phyloP scores from a whole-genome alignment of 495 filamentous ascomycete genomes.

The Annulohypoxylon maeteangense region DNA sequence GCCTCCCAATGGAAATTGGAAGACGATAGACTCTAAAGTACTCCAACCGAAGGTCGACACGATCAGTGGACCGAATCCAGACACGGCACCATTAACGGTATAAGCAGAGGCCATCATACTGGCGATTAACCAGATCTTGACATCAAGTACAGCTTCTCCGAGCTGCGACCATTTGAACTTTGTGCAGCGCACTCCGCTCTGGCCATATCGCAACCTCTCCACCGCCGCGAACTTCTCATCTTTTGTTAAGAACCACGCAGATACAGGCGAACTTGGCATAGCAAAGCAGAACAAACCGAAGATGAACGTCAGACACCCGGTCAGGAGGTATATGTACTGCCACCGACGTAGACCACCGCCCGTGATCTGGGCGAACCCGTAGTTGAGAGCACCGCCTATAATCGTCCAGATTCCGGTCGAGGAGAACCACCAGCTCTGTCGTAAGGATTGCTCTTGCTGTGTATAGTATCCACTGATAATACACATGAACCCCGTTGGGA shows the following conservation, averaged over 20 bases:
- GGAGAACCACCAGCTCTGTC: slow-evolving; percentile 77
- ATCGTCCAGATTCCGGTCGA: slow-evolving; percentile 74
- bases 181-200: slow-evolving; percentile 69
- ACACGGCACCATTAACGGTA: slow-evolving; percentile 79
- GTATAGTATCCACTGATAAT: slow-evolving; percentile 74
- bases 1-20: slow-evolving; percentile 77
- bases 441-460: slow-evolving; percentile 71
- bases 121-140: slow-evolving; percentile 72
- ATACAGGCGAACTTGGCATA: slow-evolving; percentile 67
- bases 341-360: slow-evolving; percentile 65
- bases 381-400: slow-evolving; percentile 73
- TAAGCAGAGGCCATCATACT: slow-evolving; percentile 70
- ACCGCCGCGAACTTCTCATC: slow-evolving; percentile 65
- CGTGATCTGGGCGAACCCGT: slow-evolving; percentile 74
- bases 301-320: slow-evolving; percentile 70
- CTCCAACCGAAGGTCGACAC: slow-evolving; percentile 78
- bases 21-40: slow-evolving; percentile 72
- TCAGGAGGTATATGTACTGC: slow-evolving; percentile 77
- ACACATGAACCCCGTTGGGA: slow-evolving; percentile 75
- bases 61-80: slow-evolving; percentile 79
- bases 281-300: slow-evolving; percentile 72
- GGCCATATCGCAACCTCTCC: slow-evolving; percentile 65
- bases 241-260: slow-evolving; percentile 63
- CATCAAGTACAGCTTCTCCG: slow-evolving; percentile 64
- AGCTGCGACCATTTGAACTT: slow-evolving; percentile 70